phyloP scores from a whole-genome alignment of 768 basidiomycete species.

The Clitopilus hobsonii region DNA sequence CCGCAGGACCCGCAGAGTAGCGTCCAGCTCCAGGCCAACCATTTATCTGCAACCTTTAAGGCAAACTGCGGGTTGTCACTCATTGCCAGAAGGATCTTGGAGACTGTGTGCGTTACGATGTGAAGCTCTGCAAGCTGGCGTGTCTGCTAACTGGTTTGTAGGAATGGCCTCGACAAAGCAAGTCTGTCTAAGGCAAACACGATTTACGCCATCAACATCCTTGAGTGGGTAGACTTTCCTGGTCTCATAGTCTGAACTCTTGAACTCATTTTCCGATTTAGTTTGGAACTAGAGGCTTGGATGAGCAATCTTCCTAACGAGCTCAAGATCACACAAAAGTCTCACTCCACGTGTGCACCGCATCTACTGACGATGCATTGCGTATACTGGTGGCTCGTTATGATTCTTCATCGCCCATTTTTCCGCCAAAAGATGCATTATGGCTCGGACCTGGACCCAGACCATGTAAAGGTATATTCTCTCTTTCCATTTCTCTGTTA shows the following conservation, averaged over 20 bases:
- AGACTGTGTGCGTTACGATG: conserved; percentile 44
- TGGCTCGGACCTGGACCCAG: conserved; percentile 34
- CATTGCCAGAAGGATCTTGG: conserved; percentile 49
- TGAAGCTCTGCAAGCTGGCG: background rate
- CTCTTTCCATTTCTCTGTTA: conserved; percentile 3
- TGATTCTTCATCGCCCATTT: conserved; percentile 57
- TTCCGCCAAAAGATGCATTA: conserved; percentile 37
- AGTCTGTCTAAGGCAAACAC: conserved; percentile 35
- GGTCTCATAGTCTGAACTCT: background rate
- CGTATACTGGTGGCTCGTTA: conserved; percentile 54
- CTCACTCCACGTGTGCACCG: conserved; percentile 41
- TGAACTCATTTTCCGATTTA: conserved; percentile 11
- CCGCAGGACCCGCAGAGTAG: conserved; percentile 38
- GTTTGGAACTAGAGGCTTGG: conserved; percentile 44
- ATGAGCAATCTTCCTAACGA: conserved; percentile 39
- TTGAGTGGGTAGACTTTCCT: conserved; percentile 36
- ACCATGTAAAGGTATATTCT: conserved; percentile 49
- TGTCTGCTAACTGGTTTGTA: background rate
- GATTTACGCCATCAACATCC: conserved; percentile 44
- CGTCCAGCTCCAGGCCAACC: conserved; percentile 34
- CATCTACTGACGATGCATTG: conserved; percentile 54
- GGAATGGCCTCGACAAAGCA: conserved; percentile 38
- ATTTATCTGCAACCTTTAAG: conserved; percentile 42
- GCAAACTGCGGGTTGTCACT: conserved; percentile 43
- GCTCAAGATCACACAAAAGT: conserved; percentile 45